Conservation (phyloP, 768 basidiomycete genomes). For the Pleurotus citrinopileatus region DNA sequence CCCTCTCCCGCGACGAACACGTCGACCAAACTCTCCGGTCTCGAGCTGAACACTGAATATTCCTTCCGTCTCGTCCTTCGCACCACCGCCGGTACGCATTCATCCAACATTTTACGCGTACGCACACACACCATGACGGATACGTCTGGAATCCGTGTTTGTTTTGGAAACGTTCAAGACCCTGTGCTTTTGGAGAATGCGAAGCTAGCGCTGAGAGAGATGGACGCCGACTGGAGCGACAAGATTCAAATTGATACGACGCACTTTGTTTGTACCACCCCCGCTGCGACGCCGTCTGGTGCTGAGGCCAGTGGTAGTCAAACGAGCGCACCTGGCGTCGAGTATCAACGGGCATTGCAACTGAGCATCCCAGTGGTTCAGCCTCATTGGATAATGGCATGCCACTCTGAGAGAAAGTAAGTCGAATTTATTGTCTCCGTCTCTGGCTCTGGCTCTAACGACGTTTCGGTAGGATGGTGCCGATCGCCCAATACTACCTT, state of each 20-base stretch:
- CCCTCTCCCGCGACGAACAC: slow-evolving; percentile 81
- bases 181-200: slow-evolving; percentile 72
- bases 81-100: slow-evolving; percentile 89
- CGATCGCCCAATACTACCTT: slow-evolving; percentile 81
- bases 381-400: slow-evolving; percentile 93
- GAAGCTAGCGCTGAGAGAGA: slow-evolving; percentile 75
- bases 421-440: slow-evolving; percentile 19
- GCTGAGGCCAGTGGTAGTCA: slow-evolving; percentile 53
- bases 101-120: slow-evolving; percentile 79
- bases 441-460: slow-evolving; percentile 2
- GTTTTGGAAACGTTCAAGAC: slow-evolving; percentile 91
- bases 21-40: slow-evolving; percentile 82
- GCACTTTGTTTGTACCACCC: slow-evolving; percentile 95
- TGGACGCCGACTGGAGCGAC: slow-evolving; percentile 89
- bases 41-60: slow-evolving; percentile 82
- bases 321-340: slow-evolving; percentile 66
- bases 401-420: slow-evolving; percentile 80
- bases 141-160: slow-evolving; percentile 92
- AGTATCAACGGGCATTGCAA: slow-evolving; percentile 94
- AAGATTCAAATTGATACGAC: slow-evolving; percentile 97
- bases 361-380: slow-evolving; percentile 93
- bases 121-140: slow-evolving; percentile 94
- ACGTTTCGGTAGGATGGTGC: slow-evolving; percentile 70
- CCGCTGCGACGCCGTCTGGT: slow-evolving; percentile 62
- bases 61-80: slow-evolving; percentile 92